A percentile compares a stretch with the other conserved stretches of the same genome.
Conservation (phyloP, 1,284 basidiomycete genomes). For the Cutaneotrichosporon sp. region DNA sequence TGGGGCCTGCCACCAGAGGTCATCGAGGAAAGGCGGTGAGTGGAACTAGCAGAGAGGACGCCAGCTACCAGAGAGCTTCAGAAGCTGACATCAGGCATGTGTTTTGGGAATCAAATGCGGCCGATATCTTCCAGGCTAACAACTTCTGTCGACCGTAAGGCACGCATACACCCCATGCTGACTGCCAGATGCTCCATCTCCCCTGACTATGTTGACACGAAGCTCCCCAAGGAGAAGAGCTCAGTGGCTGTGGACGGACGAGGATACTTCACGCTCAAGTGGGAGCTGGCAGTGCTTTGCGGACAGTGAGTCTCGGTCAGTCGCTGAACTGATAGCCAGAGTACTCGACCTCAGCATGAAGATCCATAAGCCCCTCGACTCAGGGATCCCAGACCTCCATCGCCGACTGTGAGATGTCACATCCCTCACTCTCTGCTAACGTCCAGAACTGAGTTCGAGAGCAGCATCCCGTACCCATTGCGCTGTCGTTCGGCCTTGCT, state of each 20-base stretch:
- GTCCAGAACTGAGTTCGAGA: conserved; percentile 28
- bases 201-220: conserved; percentile 3
- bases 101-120: conserved; percentile 2
- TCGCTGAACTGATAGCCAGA: background rate
- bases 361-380: conserved; percentile 14
- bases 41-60: background rate
- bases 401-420: conserved; percentile 3
- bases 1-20: conserved; percentile 7
- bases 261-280: conserved; percentile 32
- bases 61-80: background rate
- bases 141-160: conserved; percentile 4
- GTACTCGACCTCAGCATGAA: conserved; percentile 24
- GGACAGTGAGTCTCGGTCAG: background rate
- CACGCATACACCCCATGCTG: background rate
- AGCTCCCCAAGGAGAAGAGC: conserved; percentile 8
- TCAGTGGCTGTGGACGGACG: conserved; percentile 15
- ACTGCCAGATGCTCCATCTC: background rate
- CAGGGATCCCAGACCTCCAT: conserved; percentile 21
- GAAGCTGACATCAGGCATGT: background rate
- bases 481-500: conserved; percentile 30
- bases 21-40: conserved; percentile 17
- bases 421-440: background rate
- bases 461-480: conserved; percentile 25
- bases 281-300: conserved; percentile 24
- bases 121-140: conserved; percentile 17